A percentile compares a stretch with the other conserved stretches of the same genome.
Evolutionary conservation across 805 yeast species (phyloP).

Genomic region (Pichia sporocuriosa): DNA sequence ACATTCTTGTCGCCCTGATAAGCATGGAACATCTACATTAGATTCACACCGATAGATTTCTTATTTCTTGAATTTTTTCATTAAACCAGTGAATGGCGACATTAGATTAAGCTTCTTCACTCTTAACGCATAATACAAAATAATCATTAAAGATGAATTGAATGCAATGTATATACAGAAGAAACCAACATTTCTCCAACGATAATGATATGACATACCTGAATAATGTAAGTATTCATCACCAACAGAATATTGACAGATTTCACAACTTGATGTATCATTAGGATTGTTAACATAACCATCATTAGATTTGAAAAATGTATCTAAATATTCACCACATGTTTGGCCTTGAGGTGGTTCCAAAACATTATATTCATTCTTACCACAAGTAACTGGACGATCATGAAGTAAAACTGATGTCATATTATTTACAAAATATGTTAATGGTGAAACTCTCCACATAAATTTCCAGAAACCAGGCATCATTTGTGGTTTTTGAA

Average conservation of each 20-base stretch:
- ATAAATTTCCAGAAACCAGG: conserved; percentile 84
- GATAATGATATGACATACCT: conserved; percentile 36
- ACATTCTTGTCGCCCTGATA: no score
- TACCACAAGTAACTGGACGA: conserved; percentile 43
- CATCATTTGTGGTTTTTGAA: conserved; percentile 49
- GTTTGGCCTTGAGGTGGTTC: conserved; percentile 55
- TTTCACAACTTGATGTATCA: conserved; percentile 42
- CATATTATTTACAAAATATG: conserved; percentile 55
- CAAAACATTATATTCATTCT: conserved; percentile 42
- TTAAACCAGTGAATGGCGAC: background rate
- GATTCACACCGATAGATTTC: no score
- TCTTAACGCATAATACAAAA: conserved; percentile 30
- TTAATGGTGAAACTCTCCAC: conserved; percentile 68
- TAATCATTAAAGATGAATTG: conserved; percentile 38
- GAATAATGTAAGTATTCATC: conserved; percentile 41
- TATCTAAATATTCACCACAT: conserved; percentile 49
- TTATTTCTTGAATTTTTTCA: conserved; percentile 1
- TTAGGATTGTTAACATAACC: conserved; percentile 56
- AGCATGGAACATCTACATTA: no score
- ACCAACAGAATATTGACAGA: conserved; percentile 40
- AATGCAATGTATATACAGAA: conserved; percentile 51
- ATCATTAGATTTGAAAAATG: conserved; percentile 30
- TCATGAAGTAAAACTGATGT: conserved; percentile 45
- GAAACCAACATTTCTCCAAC: conserved; percentile 67
- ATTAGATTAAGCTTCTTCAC: conserved; percentile 15